Conservation (phyloP, 257 asterid species). For the Solanum pinnatisectum region DNA sequence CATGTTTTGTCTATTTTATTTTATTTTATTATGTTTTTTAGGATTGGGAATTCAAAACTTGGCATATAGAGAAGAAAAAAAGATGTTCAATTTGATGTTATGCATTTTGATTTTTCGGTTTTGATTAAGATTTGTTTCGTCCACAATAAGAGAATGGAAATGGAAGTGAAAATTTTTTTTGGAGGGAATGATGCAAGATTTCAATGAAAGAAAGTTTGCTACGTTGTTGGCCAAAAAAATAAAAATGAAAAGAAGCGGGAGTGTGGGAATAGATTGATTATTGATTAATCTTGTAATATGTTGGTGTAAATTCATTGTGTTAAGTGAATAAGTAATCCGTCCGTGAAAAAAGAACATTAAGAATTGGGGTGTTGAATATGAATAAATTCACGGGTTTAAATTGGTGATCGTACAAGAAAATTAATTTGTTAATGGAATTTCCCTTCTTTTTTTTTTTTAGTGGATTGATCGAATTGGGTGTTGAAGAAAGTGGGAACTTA, state of each 20-base stretch:
- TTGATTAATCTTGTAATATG: neutral
- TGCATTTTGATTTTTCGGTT: neutral
- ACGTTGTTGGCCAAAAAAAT: neutral
- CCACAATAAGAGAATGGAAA: neutral
- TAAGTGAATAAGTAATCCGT: neutral
- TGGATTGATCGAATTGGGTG: neutral
- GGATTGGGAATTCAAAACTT: neutral
- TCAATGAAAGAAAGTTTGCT: neutral
- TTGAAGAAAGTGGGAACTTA: neutral
- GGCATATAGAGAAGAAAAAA: neutral
- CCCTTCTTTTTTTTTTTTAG: neutral
- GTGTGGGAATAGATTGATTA: neutral
- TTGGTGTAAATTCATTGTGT: neutral
- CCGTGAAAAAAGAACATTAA: neutral
- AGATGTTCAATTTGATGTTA: neutral
- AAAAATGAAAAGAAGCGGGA: neutral
- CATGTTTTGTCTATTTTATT: neutral
- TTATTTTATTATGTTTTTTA: neutral
- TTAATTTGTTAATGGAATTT: neutral
- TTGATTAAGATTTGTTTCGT: neutral
- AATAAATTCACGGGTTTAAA: neutral
- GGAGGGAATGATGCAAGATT: neutral
- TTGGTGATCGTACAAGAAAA: neutral
- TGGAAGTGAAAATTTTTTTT: neutral
- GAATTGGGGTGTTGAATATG: neutral